A percentile compares a stretch with the other conserved stretches of the same genome.
Conservation (phyloP, 2,329 filamentous ascomycete species). For the Juglanconis juglandina region DNA sequence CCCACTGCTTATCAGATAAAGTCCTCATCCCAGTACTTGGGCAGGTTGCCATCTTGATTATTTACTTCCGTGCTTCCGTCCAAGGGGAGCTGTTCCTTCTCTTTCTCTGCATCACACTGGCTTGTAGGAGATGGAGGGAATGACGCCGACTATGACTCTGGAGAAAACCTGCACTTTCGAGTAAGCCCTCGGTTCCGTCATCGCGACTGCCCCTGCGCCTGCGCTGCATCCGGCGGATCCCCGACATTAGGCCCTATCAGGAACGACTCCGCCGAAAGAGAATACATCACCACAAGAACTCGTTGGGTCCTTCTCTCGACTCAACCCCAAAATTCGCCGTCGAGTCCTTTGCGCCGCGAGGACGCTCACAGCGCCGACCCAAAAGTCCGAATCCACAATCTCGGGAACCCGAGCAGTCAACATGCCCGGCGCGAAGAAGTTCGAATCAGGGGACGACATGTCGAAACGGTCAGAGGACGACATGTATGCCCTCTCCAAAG, state of each 20-base stretch:
- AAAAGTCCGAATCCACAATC: background rate
- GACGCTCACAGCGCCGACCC: no score
- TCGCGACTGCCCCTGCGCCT: background rate
- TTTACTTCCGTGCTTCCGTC: no score
- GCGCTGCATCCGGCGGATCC: background rate
- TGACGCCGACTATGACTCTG: background rate
- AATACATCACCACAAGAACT: background rate
- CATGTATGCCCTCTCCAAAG: constrained; percentile 7
- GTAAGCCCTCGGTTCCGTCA: background rate
- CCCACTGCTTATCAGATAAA: constrained; percentile 13
- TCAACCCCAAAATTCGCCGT: no score
- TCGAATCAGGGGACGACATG: background rate
- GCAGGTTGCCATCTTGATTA: background rate
- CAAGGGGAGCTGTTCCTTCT: no score
- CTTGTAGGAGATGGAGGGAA: background rate
- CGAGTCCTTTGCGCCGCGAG: no score
- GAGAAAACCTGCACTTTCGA: background rate
- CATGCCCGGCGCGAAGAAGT: background rate
- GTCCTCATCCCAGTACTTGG: background rate
- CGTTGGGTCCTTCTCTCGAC: background rate
- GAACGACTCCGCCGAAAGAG: background rate
- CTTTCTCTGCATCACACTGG: no score
- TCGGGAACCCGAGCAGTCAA: background rate
- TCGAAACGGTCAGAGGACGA: constrained; percentile 1
- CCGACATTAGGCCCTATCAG: background rate